phyloP scores from a whole-genome alignment of 2,329 filamentous ascomycete species.

The Xylaria hypoxylon region DNA sequence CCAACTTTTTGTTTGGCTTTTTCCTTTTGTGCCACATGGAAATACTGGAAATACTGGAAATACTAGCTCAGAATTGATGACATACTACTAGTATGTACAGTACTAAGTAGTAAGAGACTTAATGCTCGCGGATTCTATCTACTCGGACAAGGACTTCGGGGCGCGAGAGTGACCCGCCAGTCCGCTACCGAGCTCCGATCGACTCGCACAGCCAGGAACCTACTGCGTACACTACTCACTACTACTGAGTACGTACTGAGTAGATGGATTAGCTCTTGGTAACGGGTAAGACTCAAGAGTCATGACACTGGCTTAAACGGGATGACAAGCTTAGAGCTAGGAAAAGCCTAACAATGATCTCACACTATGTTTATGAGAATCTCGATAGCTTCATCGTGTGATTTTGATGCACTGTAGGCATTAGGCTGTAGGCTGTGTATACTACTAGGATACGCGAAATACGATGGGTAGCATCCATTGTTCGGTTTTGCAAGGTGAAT shows the following conservation, averaged over 20 bases:
- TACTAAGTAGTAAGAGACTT: neutral
- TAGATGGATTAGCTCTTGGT: constrained; percentile 28
- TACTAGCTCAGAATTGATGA: constrained; percentile 1
- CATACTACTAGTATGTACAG: neutral
- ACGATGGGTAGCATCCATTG: neutral
- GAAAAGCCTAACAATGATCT: constrained; percentile 18
- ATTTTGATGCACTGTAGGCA: neutral
- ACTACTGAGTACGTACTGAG: too few species aligned
- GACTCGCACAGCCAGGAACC: constrained; percentile 34
- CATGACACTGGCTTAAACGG: constrained; percentile 24
- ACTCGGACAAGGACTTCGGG: constrained; percentile 37
- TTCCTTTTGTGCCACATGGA: constrained; percentile 2
- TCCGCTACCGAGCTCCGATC: constrained; percentile 39
- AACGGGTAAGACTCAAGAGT: constrained; percentile 34
- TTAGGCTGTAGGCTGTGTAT: too few species aligned
- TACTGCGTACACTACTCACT: too few species aligned
- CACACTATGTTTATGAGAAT: constrained; percentile 8
- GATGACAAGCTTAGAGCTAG: constrained; percentile 15
- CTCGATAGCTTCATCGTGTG: constrained; percentile 12
- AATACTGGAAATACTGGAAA: too few species aligned
- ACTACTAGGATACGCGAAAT: neutral
- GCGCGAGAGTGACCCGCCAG: constrained; percentile 40
- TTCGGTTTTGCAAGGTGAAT: neutral
- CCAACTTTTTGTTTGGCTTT: neutral
- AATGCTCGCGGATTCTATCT: constrained; percentile 26